Percentiles rank a stretch among this genome's conserved stretches.
Conservation (phyloP, 1,139 yeast species). For the Debaryomycetaceae sp. region DNA sequence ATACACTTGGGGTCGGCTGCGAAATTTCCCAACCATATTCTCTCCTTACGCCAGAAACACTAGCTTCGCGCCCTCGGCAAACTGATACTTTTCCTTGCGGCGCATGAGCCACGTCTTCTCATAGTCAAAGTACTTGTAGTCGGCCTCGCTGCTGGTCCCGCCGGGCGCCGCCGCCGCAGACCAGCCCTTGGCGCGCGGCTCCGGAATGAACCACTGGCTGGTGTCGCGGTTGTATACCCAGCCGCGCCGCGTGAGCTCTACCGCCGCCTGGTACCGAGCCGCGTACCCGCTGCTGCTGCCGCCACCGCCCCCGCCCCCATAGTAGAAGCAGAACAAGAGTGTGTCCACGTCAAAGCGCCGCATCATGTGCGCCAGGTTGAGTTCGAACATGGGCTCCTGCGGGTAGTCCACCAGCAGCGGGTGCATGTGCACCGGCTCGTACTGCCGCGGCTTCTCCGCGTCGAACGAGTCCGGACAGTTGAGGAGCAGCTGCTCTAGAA, state of each 20-base stretch:
- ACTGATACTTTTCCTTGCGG: slow-evolving; percentile 52
- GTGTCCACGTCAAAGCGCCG: slow-evolving; percentile 79
- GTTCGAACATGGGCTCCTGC: slow-evolving; percentile 67
- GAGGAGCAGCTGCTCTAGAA: slow-evolving; percentile 65
- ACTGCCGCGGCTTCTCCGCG: slow-evolving; percentile 76
- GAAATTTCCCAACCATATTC: too few relatives aligned
- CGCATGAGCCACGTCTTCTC: slow-evolving; percentile 85
- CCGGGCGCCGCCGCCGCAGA: slow-evolving; percentile 25
- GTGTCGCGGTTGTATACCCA: slow-evolving; percentile 78
- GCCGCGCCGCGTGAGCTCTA: slow-evolving; percentile 69
- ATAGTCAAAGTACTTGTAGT: slow-evolving; percentile 81
- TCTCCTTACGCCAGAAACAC: background rate
- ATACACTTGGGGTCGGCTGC: too few relatives aligned
- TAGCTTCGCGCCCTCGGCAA: background rate
- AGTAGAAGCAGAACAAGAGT: slow-evolving; percentile 84
- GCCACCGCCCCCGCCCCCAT: slow-evolving; percentile 43
- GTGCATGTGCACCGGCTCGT: slow-evolving; percentile 73
- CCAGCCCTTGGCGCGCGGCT: slow-evolving; percentile 35
- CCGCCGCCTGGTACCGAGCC: slow-evolving; percentile 66
- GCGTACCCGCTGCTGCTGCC: slow-evolving; percentile 26
- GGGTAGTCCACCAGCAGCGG: slow-evolving; percentile 92
- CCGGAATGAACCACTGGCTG: slow-evolving; percentile 72
- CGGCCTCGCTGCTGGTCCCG: slow-evolving; percentile 12
- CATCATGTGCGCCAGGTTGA: slow-evolving; percentile 43
- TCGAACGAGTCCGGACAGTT: slow-evolving; percentile 92